These are phyloP conservation scores for Phytophthora hybrid DNA, from an alignment of 352 stramenopile genomes.

Conservation along the genomic window DNA sequence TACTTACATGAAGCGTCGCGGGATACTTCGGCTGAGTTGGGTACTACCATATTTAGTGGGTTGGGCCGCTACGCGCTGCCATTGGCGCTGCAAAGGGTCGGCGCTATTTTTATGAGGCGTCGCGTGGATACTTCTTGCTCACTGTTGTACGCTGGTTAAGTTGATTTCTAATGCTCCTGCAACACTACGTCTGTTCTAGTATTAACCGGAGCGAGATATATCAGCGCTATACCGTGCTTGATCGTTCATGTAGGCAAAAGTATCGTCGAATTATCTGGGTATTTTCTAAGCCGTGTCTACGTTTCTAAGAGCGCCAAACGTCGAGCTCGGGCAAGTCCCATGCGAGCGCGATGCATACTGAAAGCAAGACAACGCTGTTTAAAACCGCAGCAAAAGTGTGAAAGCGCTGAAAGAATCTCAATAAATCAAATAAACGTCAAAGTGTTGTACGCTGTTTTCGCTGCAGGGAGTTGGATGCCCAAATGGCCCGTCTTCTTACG, in stretches of 20 bases:
- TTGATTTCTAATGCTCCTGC: not conserved
- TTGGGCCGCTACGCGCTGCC: not conserved
- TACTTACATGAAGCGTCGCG: too few relatives aligned
- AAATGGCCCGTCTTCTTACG: not conserved
- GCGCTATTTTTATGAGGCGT: not conserved
- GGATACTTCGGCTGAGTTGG: too few relatives aligned
- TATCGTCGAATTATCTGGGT: not conserved
- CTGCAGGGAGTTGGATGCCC: too few relatives aligned
- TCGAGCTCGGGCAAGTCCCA: too few relatives aligned
- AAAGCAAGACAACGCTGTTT: too few relatives aligned
- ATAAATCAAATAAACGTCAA: not conserved
- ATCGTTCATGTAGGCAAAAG: not conserved
- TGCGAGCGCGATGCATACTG: too few relatives aligned
- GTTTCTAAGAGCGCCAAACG: too few relatives aligned
- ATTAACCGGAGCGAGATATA: too few relatives aligned
- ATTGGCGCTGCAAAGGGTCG: not conserved
- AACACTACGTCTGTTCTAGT: not conserved
- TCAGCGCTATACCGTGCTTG: not conserved
- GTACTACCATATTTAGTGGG: too few relatives aligned
- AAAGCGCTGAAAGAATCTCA: too few relatives aligned
- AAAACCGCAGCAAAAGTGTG: too few relatives aligned
- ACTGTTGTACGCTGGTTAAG: not conserved
- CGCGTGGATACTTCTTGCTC: not conserved
- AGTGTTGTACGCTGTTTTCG: too few relatives aligned
- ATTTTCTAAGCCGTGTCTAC: not conserved